A percentile compares a stretch with the other conserved stretches of the same genome.
phyloP scores from a whole-genome alignment of 441 rosid species.

The Pelargonium australe region DNA sequence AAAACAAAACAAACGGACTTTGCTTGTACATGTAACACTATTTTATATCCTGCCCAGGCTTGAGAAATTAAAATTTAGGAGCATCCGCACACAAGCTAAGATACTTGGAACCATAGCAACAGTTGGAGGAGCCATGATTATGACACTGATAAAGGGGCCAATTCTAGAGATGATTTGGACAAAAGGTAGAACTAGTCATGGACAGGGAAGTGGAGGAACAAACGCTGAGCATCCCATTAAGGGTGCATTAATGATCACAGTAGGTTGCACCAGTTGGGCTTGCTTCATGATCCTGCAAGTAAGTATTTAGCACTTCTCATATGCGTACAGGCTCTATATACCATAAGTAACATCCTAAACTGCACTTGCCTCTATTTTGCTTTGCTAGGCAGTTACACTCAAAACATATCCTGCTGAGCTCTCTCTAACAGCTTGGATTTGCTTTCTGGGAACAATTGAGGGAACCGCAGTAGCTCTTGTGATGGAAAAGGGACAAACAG shows the following conservation, averaged over 20 bases:
- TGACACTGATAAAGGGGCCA: conserved; percentile 78
- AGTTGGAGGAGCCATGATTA: conserved; percentile 86
- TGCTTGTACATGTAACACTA: not conserved
- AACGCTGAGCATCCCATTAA: conserved; percentile 50
- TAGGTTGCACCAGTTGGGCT: conserved; percentile 70
- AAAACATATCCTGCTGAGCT: conserved; percentile 69
- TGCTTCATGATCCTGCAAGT: conserved; percentile 75
- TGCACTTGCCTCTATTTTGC: not conserved
- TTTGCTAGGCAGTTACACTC: conserved; percentile 55
- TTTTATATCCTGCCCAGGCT: conserved; percentile 30
- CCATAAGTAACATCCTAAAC: not conserved
- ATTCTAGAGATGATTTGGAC: conserved; percentile 50
- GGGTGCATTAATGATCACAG: conserved; percentile 60
- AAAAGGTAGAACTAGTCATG: conserved; percentile 30
- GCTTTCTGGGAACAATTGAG: conserved; percentile 69
- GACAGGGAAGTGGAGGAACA: conserved; percentile 33
- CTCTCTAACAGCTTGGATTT: conserved; percentile 78
- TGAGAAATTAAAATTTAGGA: conserved; percentile 55
- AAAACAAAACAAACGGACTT: not conserved
- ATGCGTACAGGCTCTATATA: not conserved
- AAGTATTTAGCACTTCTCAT: conserved; percentile 15
- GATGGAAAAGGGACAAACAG: conserved; percentile 47
- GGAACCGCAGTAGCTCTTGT: conserved; percentile 50
- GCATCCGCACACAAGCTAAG: conserved; percentile 57
- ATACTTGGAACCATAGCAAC: conserved; percentile 66